phyloP scores from a whole-genome alignment of 768 basidiomycete species.

The Hericium coralloides region DNA sequence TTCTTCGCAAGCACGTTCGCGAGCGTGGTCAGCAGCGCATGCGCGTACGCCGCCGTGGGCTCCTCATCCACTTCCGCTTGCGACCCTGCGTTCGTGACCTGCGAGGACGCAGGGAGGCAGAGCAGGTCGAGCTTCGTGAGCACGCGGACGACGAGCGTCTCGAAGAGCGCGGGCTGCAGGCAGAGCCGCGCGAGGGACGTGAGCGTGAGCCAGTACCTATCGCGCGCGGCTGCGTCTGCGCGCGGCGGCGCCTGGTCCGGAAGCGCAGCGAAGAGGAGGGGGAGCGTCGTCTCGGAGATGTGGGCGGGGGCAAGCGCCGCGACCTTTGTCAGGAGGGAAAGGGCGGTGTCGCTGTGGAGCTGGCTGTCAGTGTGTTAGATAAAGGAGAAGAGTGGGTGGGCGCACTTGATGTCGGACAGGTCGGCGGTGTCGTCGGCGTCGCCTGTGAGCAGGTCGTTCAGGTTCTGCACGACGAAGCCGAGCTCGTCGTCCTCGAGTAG shows the following conservation, averaged over 20 bases:
- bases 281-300: conserved; percentile 69
- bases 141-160: conserved; percentile 70
- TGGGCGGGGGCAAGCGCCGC: conserved; percentile 51
- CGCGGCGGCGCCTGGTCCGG: conserved; percentile 57
- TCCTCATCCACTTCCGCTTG: conserved; percentile 35
- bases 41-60: conserved; percentile 72
- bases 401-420: conserved; percentile 37
- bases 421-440: conserved; percentile 30
- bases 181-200: conserved; percentile 66
- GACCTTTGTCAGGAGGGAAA: conserved; percentile 57
- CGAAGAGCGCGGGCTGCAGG: conserved; percentile 69
- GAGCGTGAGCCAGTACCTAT: conserved; percentile 59
- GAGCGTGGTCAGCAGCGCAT: conserved; percentile 70
- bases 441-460: conserved; percentile 58
- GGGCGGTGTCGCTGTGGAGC: conserved; percentile 41
- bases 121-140: conserved; percentile 67
- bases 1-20: conserved; percentile 50
- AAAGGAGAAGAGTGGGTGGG: conserved; percentile 7
- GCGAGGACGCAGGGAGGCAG: conserved; percentile 27
- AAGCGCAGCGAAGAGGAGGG: conserved; percentile 66
- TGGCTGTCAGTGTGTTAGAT: background rate
- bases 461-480: conserved; percentile 67
- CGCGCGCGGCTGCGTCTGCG: conserved; percentile 45
- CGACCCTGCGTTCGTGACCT: background rate
- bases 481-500: conserved; percentile 69